Evolutionary conservation across 148 eudicot species (phyloP), one percentile per base, ranked within the genome.

Genomic region (Drosera capensis): DNA sequence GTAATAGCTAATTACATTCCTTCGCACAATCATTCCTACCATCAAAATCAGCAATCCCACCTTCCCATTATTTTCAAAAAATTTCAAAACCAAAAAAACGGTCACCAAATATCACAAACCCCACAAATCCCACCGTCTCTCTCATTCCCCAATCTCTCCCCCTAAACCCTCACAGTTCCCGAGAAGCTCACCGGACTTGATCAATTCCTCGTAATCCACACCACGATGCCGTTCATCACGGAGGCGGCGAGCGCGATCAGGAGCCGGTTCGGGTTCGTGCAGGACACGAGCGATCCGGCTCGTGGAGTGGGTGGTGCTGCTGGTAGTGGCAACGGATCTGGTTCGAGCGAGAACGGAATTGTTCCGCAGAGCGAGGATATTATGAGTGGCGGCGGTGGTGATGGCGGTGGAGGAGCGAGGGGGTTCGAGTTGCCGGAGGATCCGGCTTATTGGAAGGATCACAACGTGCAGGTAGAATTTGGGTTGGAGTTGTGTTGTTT

Each of bases 381-480:
- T 2, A 53, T 68, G 36, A 74, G 65, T 3, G 74, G 66, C 16
- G 74, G 66, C 16, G 46, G 51, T 15, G 51, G 39, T 2, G 80
- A 29, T 1, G 41, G 39, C 9, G 45, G 21, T 23, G 66, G 63
- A 22, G 49, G 44, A 34, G 46, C 28, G 47, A 23, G 74, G 40
- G 70, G 76, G 52, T 90, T 90, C 21, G 93, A 90, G 23, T 58
- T 90, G 59, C 57, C 63, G 3, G 85, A 79, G 23, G 95, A 90
- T 52, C 85, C 97, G 25, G 55, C 84, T 5, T 84, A 84, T 37
- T 84, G 97, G 97, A 84, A 80, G 34, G 97, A 90, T 30, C 97
- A 90, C 42, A 90, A 84, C 64, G 95, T 84, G 37, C 97, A 90
- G 97, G 97, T 82, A 47, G n/a, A 18, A 9, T 39, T 8, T 34